phyloP scores from a whole-genome alignment of 192 early-diverging fungal genomes.

The Spinellus fusiger region DNA sequence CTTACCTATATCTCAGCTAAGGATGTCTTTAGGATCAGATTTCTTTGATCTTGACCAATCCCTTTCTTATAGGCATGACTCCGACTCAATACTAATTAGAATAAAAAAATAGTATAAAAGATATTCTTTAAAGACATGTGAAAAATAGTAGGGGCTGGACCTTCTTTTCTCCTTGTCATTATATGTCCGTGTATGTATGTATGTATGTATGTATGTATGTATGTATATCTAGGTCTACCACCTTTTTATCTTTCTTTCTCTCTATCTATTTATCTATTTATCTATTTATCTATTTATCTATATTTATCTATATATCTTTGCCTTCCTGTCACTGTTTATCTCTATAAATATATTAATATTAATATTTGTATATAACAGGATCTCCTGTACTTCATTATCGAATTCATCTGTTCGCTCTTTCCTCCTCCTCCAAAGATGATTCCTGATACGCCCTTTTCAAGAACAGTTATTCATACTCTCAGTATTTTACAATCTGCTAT shows the following conservation, averaged over 20 bases:
- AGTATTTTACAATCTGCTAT: slow-evolving; percentile 14
- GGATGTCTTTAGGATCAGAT: neutral
- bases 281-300: neutral
- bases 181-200: too few species aligned
- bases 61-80: neutral
- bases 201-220: too few species aligned
- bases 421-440: too few species aligned
- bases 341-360: too few species aligned
- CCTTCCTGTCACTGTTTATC: too few species aligned
- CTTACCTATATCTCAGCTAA: too few species aligned
- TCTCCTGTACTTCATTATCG: too few species aligned
- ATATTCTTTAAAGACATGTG: too few species aligned
- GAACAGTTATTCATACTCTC: slow-evolving; percentile 9
- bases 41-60: neutral
- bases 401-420: too few species aligned
- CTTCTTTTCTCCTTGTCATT: neutral
- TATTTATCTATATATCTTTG: neutral
- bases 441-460: slow-evolving; percentile 11
- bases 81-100: neutral
- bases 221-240: neutral
- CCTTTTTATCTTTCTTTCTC: neutral
- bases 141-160: neutral
- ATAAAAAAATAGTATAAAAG: neutral
- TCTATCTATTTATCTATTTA: neutral
- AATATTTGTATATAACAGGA: too few species aligned